Base-by-base conservation (phyloP, 768 basidiomycete genomes). In the Pleurotus tuber-regium region DNA sequence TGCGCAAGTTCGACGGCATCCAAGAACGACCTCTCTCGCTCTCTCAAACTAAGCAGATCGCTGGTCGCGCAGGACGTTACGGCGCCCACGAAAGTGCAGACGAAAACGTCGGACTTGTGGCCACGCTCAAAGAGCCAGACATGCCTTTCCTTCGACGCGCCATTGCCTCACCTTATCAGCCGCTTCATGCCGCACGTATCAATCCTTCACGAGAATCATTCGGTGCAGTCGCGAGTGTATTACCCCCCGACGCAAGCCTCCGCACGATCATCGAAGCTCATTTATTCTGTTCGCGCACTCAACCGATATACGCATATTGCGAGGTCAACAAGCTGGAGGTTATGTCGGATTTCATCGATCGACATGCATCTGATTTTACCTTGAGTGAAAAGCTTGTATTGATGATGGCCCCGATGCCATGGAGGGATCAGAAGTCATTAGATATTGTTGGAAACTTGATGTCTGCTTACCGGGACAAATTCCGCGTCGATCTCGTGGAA, bases 31-130 rank as follows among this genome's bases (percentile, higher is more conserved):
- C 67, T 0, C 73, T 98, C 4, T 81, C 88, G 0, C 65, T 78
- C 3, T 89, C 93, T 0, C 85, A 89, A 57, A 80, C 91, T 63
- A 97, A 97, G 65, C 96, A 98, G 65, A 97, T 98, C 41, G 94
- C 89, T 1, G 94, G 95, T 4, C 82, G 96, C 33, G 95, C 96
- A 0, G 96, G 95, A 10, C 87, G 96, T 2, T 98, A 81, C 64
- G 90, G 91, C 2, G 66, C 89, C 36, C 83, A 86, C 33, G 58
- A 55, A 24, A 69, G 63, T 19, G 46, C 29, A 3, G 62, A 61
- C 28, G 70, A 73, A 31, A 64, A 77, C 1, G 80, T 77, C 5
- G 93, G 95, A 19, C 74, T 77, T 26, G 87, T 84, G 6, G 94
- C 93, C 0, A 88, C 92, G 0, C 63, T 96, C n/a, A 63, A 74